Evolutionary conservation across 441 rosid genomes (phyloP).

Genomic region (Brassica hybrid): DNA sequence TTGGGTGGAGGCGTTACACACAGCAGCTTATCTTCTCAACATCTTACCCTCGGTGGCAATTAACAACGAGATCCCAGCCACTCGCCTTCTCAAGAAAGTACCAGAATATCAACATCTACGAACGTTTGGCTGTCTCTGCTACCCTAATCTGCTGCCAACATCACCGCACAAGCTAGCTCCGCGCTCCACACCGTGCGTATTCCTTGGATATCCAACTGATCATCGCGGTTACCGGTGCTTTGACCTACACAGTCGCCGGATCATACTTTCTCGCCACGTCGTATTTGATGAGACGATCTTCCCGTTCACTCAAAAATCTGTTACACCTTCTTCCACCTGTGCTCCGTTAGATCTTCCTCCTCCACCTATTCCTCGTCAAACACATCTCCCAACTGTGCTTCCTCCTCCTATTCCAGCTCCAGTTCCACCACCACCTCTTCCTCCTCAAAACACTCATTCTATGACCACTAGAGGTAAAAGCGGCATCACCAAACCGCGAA

Average conservation of each 20-base stretch:
- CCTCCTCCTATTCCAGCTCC: too few species aligned
- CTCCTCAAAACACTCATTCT: too few species aligned
- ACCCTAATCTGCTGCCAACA: not conserved
- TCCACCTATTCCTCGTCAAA: too few species aligned
- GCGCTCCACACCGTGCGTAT: not conserved
- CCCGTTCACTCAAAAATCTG: too few species aligned
- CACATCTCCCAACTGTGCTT: too few species aligned
- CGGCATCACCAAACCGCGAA: too few species aligned
- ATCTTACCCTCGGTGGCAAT: not conserved
- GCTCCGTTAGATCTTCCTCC: too few species aligned
- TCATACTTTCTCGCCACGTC: not conserved
- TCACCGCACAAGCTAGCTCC: not conserved
- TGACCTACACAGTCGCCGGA: not conserved
- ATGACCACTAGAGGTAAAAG: too few species aligned
- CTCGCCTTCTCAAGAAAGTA: not conserved
- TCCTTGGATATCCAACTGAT: not conserved
- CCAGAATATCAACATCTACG: not conserved
- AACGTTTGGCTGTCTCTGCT: not conserved
- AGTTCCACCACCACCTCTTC: too few species aligned
- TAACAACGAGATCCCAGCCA: not conserved
- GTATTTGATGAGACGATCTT: not conserved
- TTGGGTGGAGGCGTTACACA: not conserved
- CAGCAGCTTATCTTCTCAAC: not conserved
- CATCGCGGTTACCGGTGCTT: not conserved
- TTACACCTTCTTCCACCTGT: too few species aligned